Conservation (phyloP, 208 protist species). For the Jaenimonas drosophilae region DNA sequence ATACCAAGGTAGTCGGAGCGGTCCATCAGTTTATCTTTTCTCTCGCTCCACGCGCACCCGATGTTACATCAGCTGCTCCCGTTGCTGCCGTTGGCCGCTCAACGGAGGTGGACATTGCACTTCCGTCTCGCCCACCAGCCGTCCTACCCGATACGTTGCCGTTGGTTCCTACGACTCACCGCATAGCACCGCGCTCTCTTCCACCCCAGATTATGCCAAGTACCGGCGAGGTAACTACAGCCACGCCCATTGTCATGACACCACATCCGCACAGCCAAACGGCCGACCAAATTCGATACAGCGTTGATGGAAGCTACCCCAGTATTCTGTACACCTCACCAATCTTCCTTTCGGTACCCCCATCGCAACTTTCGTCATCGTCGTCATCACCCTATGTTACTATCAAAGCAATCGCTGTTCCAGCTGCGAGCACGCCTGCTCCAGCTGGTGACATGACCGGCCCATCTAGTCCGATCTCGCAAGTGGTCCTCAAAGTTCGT, state of each 20-base stretch:
- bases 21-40: conserved; percentile 63
- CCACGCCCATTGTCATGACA: conserved; percentile 52
- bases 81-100: not conserved
- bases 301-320: conserved; percentile 63
- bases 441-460: not conserved
- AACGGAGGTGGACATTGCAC: not conserved
- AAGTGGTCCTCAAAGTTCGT: conserved; percentile 41
- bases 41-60: conserved; percentile 2
- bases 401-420: conserved; percentile 43
- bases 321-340: conserved; percentile 61
- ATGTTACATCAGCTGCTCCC: not conserved
- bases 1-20: conserved; percentile 25
- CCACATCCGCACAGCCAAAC: conserved; percentile 29
- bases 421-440: not conserved
- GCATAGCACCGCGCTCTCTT: conserved; percentile 10
- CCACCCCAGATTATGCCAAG: conserved; percentile 44
- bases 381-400: conserved; percentile 14
- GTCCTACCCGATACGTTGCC: not conserved
- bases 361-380: conserved; percentile 9
- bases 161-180: not conserved
- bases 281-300: conserved; percentile 69
- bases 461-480: conserved; percentile 32
- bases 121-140: not conserved
- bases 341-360: conserved; percentile 57
- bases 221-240: conserved; percentile 55